phyloP scores from a whole-genome alignment of 1,284 basidiomycete genomes.

The Austroboletus olivaceoglutinosus region DNA sequence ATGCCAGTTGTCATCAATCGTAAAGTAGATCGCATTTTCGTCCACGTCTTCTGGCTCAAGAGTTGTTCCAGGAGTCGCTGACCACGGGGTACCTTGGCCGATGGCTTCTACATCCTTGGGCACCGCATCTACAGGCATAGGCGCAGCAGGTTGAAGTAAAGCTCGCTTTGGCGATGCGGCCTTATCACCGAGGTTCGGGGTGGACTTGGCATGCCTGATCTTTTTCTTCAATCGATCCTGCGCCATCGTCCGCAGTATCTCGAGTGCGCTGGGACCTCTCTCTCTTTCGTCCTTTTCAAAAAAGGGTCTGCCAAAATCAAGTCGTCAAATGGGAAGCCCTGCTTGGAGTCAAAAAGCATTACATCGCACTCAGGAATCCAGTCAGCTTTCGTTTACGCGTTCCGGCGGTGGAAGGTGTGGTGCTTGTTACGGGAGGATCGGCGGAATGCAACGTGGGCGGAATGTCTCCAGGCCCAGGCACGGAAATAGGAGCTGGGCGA shows the following conservation, averaged over 20 bases:
- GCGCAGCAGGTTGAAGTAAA: background rate
- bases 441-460: background rate
- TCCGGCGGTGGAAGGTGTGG: background rate
- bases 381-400: conserved; percentile 8
- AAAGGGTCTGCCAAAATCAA: conserved; percentile 10
- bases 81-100: background rate
- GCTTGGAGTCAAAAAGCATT: background rate
- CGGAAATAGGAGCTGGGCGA: conserved; percentile 12
- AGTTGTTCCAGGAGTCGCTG: background rate
- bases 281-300: conserved; percentile 6
- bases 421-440: conserved; percentile 1
- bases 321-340: background rate
- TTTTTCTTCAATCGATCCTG: conserved; percentile 22
- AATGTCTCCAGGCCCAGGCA: conserved; percentile 5
- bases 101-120: background rate
- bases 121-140: background rate
- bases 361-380: conserved; percentile 24
- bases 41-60: conserved; percentile 11
- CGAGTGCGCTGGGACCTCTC: conserved; percentile 7
- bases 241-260: conserved; percentile 11
- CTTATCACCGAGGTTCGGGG: conserved; percentile 22
- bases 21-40: conserved; percentile 28
- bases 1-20: conserved; percentile 23
- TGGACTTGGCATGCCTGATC: conserved; percentile 25
- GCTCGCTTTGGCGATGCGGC: background rate